phyloP scores from a whole-genome alignment of 768 basidiomycete genomes.

The Udeniomyces megalosporus region DNA sequence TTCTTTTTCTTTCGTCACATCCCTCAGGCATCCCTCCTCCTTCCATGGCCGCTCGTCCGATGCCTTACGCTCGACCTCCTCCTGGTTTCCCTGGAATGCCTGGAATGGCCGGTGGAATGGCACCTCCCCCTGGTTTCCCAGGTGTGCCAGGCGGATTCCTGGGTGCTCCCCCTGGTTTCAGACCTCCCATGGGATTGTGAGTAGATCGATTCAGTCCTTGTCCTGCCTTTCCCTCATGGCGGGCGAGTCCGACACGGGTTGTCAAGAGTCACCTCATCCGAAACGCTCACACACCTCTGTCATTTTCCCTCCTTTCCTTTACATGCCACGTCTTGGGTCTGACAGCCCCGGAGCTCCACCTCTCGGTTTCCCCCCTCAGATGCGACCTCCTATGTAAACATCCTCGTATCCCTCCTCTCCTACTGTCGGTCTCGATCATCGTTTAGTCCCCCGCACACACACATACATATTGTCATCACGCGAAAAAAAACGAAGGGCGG shows the following conservation, averaged over 20 bases:
- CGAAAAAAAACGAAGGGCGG: background rate
- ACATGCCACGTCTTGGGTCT: too few species aligned
- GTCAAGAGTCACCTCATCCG: too few species aligned
- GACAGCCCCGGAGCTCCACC: conserved; percentile 15
- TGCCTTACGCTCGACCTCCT: conserved; percentile 31
- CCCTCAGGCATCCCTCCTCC: conserved; percentile 19
- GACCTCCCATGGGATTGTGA: conserved; percentile 11
- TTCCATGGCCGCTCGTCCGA: conserved; percentile 31
- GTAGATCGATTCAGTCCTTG: background rate
- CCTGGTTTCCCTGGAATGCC: conserved; percentile 29
- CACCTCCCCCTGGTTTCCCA: conserved; percentile 16
- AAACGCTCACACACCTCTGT: too few species aligned
- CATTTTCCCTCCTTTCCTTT: background rate
- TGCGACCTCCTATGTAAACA: conserved; percentile 10
- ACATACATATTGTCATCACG: background rate
- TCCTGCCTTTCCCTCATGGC: too few species aligned
- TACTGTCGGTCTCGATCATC: background rate
- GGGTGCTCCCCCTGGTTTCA: conserved; percentile 4
- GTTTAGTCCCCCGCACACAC: background rate
- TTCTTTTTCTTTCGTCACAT: background rate
- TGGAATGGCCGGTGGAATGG: conserved; percentile 1
- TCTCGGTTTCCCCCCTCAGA: conserved; percentile 14
- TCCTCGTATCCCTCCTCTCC: background rate
- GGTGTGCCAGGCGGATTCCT: conserved; percentile 8
- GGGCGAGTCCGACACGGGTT: too few species aligned